Percentiles rank a stretch among this genome's conserved stretches.
Evolutionary conservation across 192 early-diverging fungal genomes (phyloP).

Genomic region (Mortierella hygrophila): DNA sequence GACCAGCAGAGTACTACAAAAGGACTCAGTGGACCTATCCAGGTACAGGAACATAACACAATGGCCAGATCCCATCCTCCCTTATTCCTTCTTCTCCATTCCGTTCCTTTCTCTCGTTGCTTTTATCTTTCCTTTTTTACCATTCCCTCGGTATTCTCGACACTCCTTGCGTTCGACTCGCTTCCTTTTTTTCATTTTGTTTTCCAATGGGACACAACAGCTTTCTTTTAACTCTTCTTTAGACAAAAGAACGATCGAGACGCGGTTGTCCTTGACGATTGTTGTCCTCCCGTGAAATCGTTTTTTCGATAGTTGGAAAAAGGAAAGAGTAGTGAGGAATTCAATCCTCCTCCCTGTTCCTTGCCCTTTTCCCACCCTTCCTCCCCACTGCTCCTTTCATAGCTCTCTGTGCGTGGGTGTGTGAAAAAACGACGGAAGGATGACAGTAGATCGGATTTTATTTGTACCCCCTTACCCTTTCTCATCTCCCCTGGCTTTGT

Average conservation of each 20-base stretch:
- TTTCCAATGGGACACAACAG: background rate
- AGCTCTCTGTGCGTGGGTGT: background rate
- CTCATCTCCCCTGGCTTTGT: background rate
- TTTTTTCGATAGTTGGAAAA: background rate
- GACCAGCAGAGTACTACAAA: constrained; percentile 38
- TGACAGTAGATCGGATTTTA: background rate
- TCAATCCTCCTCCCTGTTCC: background rate
- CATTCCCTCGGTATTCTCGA: background rate
- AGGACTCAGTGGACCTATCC: constrained; percentile 46
- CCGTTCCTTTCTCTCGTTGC: background rate
- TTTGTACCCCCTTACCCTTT: background rate
- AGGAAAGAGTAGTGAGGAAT: background rate
- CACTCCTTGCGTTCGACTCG: background rate
- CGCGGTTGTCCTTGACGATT: no score
- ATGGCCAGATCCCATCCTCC: background rate
- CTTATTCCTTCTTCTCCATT: background rate
- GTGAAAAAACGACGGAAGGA: background rate
- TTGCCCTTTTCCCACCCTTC: background rate
- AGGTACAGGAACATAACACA: constrained; percentile 23
- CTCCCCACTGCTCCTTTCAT: background rate
- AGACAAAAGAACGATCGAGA: no score
- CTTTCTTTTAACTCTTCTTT: no score
- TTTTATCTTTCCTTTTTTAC: background rate
- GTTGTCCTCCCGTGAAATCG: no score
- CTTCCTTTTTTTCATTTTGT: constrained; percentile 10